Evolutionary conservation across 257 asterid species (phyloP).

Genomic region (Rehmannia glutinosa): DNA sequence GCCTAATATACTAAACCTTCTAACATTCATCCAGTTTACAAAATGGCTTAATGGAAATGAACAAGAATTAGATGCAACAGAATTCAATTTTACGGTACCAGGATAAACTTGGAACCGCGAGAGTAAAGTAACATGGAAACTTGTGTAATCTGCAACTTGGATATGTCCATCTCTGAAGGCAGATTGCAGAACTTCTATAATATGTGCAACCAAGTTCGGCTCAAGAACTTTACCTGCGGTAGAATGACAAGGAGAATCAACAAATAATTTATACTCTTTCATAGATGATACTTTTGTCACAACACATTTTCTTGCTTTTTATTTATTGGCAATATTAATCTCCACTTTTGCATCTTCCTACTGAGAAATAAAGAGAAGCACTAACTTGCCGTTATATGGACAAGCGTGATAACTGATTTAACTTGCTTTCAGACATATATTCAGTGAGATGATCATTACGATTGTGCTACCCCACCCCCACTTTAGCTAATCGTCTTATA

Average conservation of each 20-base stretch:
- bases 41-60: neutral
- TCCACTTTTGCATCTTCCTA: neutral
- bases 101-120: slow-evolving; percentile 66
- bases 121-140: slow-evolving; percentile 77
- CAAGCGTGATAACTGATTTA: neutral
- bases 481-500: neutral
- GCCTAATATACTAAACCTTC: neutral
- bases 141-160: slow-evolving; percentile 61
- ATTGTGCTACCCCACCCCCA: neutral
- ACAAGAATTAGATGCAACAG: slow-evolving; percentile 6
- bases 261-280: neutral
- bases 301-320: neutral
- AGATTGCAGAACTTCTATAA: slow-evolving; percentile 70
- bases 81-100: slow-evolving; percentile 39
- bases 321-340: neutral
- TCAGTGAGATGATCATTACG: neutral
- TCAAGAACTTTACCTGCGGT: slow-evolving; percentile 60
- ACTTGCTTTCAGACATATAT: neutral
- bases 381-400: neutral
- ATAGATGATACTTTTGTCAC: neutral
- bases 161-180: slow-evolving; percentile 77
- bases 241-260: slow-evolving; percentile 7
- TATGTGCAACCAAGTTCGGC: slow-evolving; percentile 45
- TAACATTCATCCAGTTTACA: neutral
- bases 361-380: neutral